These are phyloP conservation scores for Withania somnifera DNA, from an alignment of 305 asterid genomes.

Conservation along the genomic window DNA sequence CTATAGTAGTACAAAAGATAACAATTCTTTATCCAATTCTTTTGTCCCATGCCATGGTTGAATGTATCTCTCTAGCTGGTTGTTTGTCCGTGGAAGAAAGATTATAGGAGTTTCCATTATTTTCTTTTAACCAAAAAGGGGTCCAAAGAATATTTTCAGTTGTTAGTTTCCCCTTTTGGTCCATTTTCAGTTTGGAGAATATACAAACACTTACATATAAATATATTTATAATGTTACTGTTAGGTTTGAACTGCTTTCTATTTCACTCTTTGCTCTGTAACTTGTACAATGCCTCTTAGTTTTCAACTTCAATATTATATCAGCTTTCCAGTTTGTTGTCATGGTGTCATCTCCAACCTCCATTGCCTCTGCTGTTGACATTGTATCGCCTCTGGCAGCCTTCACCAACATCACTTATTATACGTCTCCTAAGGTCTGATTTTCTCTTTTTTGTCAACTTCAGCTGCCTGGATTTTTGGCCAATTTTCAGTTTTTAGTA, in stretches of 20 bases:
- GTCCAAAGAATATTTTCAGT: background rate
- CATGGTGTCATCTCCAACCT: background rate
- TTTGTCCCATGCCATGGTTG: background rate
- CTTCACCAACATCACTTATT: background rate
- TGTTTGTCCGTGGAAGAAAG: background rate
- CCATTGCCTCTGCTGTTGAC: background rate
- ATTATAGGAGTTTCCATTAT: background rate
- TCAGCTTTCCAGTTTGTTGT: background rate
- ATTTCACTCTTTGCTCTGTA: background rate
- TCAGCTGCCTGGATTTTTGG: background rate
- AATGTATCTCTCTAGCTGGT: background rate
- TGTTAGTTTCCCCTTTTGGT: background rate
- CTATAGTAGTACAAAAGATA: slow-evolving; percentile 7
- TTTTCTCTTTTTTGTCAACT: background rate
- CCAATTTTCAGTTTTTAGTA: background rate
- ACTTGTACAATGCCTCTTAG: background rate
- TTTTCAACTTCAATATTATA: background rate
- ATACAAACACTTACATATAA: background rate
- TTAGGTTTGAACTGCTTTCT: background rate
- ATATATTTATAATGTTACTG: background rate
- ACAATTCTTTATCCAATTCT: background rate
- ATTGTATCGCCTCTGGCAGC: background rate
- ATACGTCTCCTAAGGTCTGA: background rate
- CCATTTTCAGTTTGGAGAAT: background rate
- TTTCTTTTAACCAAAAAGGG: background rate